Evolutionary conservation across 169 alveolate genomes (phyloP).

Genomic region (Plasmodium billcollinsi): DNA sequence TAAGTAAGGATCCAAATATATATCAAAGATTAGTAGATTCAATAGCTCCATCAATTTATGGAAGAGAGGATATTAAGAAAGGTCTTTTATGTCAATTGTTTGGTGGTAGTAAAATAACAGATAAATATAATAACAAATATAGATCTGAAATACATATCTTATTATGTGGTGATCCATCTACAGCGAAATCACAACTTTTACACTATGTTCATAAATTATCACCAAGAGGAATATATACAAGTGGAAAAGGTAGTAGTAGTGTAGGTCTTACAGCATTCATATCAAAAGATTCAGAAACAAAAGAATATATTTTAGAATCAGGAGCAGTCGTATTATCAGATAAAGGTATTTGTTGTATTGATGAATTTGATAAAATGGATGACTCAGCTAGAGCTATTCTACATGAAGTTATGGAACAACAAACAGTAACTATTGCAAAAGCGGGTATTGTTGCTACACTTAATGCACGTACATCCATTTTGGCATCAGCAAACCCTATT

Average conservation of each 20-base stretch:
- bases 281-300: slow-evolving; percentile 97
- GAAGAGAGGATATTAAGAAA: slow-evolving; percentile 94
- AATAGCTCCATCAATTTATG: slow-evolving; percentile 98
- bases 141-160: slow-evolving; percentile 97
- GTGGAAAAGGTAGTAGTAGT: slow-evolving; percentile 97
- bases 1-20: slow-evolving; percentile 91
- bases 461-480: slow-evolving; percentile 97
- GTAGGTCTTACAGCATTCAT: slow-evolving; percentile 99
- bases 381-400: slow-evolving; percentile 97
- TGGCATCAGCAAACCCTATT: slow-evolving; percentile 99
- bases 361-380: slow-evolving; percentile 99
- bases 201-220: slow-evolving; percentile 96
- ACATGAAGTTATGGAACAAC: slow-evolving; percentile 99
- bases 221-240: slow-evolving; percentile 97
- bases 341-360: slow-evolving; percentile 99
- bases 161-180: slow-evolving; percentile 99
- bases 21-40: slow-evolving; percentile 94
- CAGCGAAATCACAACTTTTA: slow-evolving; percentile 99
- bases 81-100: slow-evolving; percentile 97
- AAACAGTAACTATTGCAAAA: slow-evolving; percentile 99
- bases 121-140: slow-evolving; percentile 78
- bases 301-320: slow-evolving; percentile 96
- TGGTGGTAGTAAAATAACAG: slow-evolving; percentile 95
- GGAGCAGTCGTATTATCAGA: slow-evolving; percentile 99
- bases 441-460: slow-evolving; percentile 96